A percentile compares a stretch with the other conserved stretches of the same genome.
phyloP scores from a whole-genome alignment of 768 basidiomycete species.

The Mycena galopus region DNA sequence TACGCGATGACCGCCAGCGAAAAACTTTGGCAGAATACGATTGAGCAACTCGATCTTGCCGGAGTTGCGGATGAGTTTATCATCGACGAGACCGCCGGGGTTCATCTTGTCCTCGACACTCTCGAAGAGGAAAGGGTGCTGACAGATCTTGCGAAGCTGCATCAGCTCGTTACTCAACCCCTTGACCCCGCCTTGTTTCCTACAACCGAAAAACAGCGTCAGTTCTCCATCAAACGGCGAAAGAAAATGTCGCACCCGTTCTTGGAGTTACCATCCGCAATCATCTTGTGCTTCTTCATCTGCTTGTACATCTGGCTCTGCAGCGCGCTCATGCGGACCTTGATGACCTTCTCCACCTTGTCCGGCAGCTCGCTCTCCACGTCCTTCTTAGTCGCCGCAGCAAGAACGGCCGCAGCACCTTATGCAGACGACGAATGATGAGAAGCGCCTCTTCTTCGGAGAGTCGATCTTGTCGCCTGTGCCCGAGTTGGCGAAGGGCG shows the following conservation, averaged over 20 bases:
- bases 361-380: slow-evolving; percentile 96
- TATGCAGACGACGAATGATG: slow-evolving; percentile 95
- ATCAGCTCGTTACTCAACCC: slow-evolving; percentile 95
- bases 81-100: slow-evolving; percentile 84
- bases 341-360: slow-evolving; percentile 98
- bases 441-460: slow-evolving; percentile 99
- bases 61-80: slow-evolving; percentile 86
- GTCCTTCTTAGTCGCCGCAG: slow-evolving; percentile 94
- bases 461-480: slow-evolving; percentile 98
- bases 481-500: slow-evolving; percentile 98
- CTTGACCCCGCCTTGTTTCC: slow-evolving; percentile 84
- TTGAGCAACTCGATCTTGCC: slow-evolving; percentile 96
- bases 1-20: slow-evolving; percentile 91
- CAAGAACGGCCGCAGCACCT: slow-evolving; percentile 95
- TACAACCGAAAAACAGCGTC: slow-evolving; percentile 43
- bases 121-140: slow-evolving; percentile 97
- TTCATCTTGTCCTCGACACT: slow-evolving; percentile 96
- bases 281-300: slow-evolving; percentile 99
- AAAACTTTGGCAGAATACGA: slow-evolving; percentile 95
- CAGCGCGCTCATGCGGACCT: slow-evolving; percentile 93
- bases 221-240: background rate
- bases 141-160: slow-evolving; percentile 98
- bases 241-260: slow-evolving; percentile 71
- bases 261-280: slow-evolving; percentile 81
- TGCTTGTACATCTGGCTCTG: slow-evolving; percentile 95